Conservation (phyloP, 306 rosid species). For the Prunus mume region DNA sequence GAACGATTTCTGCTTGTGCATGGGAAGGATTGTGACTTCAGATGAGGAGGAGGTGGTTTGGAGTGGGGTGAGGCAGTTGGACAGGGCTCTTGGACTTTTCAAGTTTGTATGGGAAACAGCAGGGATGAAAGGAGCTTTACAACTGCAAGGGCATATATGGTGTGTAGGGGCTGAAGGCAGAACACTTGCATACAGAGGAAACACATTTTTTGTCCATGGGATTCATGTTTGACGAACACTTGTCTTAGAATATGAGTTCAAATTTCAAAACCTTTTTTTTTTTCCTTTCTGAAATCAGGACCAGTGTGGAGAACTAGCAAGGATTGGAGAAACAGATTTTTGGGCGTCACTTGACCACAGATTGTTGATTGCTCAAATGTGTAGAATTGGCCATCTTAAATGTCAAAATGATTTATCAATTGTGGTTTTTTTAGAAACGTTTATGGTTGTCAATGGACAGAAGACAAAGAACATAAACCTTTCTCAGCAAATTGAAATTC, state of each 20-base stretch:
- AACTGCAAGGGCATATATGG: constrained; percentile 85
- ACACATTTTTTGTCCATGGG: constrained; percentile 51
- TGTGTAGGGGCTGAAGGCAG: constrained; percentile 64
- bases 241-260: background rate
- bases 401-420: background rate
- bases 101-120: constrained; percentile 86
- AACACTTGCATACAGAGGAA: constrained; percentile 61
- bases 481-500: no score
- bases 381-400: background rate
- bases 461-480: no score
- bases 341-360: background rate
- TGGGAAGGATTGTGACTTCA: constrained; percentile 81
- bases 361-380: background rate
- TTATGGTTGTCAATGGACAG: no score
- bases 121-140: constrained; percentile 60
- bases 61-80: constrained; percentile 81
- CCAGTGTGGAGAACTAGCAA: background rate
- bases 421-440: no score
- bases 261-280: background rate
- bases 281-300: background rate
- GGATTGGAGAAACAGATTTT: background rate
- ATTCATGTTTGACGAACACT: constrained; percentile 42
- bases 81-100: constrained; percentile 66
- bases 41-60: constrained; percentile 60
- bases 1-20: constrained; percentile 45